Base-by-base conservation (phyloP, 2,329 filamentous ascomycete species). In the Cercospora sojina region DNA sequence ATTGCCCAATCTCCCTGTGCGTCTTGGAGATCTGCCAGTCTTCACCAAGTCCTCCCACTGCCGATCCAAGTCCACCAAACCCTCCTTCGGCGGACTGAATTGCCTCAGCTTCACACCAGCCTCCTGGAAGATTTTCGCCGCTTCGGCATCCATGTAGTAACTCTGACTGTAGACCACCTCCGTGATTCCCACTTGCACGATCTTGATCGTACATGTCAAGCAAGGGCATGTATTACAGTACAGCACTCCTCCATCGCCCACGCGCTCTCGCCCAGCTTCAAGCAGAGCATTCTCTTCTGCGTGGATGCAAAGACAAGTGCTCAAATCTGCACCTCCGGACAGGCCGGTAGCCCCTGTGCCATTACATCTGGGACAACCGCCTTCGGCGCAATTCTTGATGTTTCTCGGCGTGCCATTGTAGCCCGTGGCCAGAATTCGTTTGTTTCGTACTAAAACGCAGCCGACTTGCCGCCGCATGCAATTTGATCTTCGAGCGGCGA, bases 401-500 rank as follows among this genome's bases (percentile, higher is more conserved):
- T 93, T 90, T 23, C 94, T 86, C 10, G 95, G 93, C n/a, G 95
- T 98, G 68, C 95, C 95, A 79, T 99, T 99, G 82, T 99, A 99
- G 20, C 95, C 95, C 0, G 95, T 99, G 76, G 90, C 92, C 72
- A 98, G 91, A 69, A 99, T 95, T 72, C 93, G 87, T 74, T 89
- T 89, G 75, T 93, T 90, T 69, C 90, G 85, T 35, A 98, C 93
- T 9, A 99, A 85, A 6, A 98, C 95, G 80, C 93, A 97, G 7
- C 95, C 95, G 1, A 99, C 95, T 70, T 94, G 88, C 31, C 95
- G 87, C 81, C 98, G 97, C 95, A 99, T 99, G 83, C 95, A 99
- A 79, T 99, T 99, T 76, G 90, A 92, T 70, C 95, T 87, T 72
- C 92, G 90, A 0, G 94, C 91, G 7, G 95, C 95, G 57, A 99